A percentile compares a stretch with the other conserved stretches of the same genome.
Conservation (phyloP, 805 yeast genomes). For the Sporopachydermia quercuum region DNA sequence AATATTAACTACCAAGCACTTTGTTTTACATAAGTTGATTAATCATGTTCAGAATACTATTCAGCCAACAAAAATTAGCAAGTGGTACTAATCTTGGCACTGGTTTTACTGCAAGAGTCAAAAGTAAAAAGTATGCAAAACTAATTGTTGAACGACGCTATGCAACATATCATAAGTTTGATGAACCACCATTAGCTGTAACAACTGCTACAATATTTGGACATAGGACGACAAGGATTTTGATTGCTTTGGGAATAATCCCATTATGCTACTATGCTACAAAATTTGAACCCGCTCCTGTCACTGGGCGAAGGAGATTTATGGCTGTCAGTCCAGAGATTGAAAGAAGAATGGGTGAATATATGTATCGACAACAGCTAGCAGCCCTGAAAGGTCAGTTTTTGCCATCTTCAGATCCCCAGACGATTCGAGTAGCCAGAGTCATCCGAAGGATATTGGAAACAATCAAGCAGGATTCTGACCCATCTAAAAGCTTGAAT, state of each 20-base stretch:
- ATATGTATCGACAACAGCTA: constrained; percentile 46
- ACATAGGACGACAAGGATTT: not conserved
- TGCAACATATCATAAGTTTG: not conserved
- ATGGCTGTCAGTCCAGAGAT: constrained; percentile 55
- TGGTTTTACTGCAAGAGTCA: too few species aligned
- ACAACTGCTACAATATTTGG: not conserved
- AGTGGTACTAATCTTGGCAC: too few species aligned
- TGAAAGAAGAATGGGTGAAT: constrained; percentile 48
- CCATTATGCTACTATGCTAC: constrained; percentile 25
- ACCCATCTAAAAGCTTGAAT: constrained; percentile 23
- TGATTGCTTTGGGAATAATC: constrained; percentile 5
- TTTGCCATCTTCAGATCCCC: constrained; percentile 50
- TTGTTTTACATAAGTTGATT: too few species aligned
- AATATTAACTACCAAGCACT: too few species aligned
- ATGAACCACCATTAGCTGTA: constrained; percentile 1
- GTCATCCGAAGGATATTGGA: constrained; percentile 53
- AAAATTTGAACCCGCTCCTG: constrained; percentile 67
- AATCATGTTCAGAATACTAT: too few species aligned
- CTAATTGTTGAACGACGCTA: too few species aligned
- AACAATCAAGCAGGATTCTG: constrained; percentile 31
- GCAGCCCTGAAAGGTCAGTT: constrained; percentile 35
- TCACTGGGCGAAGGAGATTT: constrained; percentile 55
- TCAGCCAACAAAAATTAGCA: too few species aligned
- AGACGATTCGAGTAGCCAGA: constrained; percentile 34
- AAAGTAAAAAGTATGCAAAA: too few species aligned